phyloP scores from a whole-genome alignment of 495 filamentous ascomycete species.

The Xylaria flabelliformis region DNA sequence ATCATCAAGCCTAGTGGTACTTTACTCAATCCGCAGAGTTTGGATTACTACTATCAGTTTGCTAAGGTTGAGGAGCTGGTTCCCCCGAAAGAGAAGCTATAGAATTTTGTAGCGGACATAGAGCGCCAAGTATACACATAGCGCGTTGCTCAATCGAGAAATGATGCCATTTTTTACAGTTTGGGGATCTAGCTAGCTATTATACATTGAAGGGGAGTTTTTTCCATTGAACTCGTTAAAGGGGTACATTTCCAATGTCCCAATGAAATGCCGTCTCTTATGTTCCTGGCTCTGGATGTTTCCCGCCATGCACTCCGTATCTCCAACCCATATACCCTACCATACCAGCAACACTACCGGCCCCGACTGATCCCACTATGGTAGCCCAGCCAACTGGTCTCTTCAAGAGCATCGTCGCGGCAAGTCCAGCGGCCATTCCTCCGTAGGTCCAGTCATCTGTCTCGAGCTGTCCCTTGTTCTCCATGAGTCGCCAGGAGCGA shows the following conservation, averaged over 20 bases:
- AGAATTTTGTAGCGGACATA: too few relatives aligned
- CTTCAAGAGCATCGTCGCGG: conserved; percentile 35
- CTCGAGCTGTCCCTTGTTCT: conserved; percentile 59
- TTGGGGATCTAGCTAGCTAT: neutral
- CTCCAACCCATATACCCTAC: conserved; percentile 48
- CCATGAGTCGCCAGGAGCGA: conserved; percentile 63
- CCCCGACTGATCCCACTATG: conserved; percentile 46
- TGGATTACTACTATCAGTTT: conserved; percentile 83
- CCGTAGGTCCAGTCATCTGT: conserved; percentile 58
- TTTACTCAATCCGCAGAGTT: conserved; percentile 73
- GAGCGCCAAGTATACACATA: neutral
- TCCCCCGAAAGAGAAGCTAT: conserved; percentile 19
- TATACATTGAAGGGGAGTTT: neutral
- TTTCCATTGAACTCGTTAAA: neutral
- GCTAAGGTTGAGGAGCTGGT: conserved; percentile 73
- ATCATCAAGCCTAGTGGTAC: conserved; percentile 78
- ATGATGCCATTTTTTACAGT: neutral
- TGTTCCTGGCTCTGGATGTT: conserved; percentile 24
- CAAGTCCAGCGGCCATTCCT: conserved; percentile 45
- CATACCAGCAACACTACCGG: conserved; percentile 49
- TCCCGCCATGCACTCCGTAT: conserved; percentile 45
- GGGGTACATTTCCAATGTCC: neutral
- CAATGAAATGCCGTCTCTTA: neutral
- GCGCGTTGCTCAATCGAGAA: neutral
- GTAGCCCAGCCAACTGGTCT: conserved; percentile 40